phyloP scores from a whole-genome alignment of 257 asterid genomes.

The Thymus mandschuricus region DNA sequence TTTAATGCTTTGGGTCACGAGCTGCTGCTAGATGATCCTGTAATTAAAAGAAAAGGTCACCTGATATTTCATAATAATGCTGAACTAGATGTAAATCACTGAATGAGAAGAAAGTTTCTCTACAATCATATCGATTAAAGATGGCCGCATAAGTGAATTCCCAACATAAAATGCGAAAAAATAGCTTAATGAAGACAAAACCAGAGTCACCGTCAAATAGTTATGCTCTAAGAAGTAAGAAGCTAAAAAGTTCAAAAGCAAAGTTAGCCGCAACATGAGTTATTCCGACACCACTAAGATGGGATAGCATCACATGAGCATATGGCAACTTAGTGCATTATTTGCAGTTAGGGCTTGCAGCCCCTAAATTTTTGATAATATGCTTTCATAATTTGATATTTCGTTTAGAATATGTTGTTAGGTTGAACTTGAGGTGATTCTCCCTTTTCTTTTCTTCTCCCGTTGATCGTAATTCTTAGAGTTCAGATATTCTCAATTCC shows the following conservation, averaged over 20 bases:
- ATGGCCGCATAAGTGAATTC: background rate
- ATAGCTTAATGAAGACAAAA: conserved; percentile 17
- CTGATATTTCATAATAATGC: conserved; percentile 1
- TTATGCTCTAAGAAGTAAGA: conserved; percentile 28
- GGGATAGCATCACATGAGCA: conserved; percentile 8
- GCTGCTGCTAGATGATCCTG: conserved; percentile 97
- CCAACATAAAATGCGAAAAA: conserved; percentile 5
- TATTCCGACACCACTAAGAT: conserved; percentile 7
- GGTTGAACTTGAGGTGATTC: too few species aligned
- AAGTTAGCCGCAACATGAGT: background rate
- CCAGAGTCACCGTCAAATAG: background rate
- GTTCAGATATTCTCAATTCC: too few species aligned
- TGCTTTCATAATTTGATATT: too few species aligned
- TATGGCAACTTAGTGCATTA: conserved; percentile 4
- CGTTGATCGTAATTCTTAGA: too few species aligned
- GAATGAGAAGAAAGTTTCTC: background rate
- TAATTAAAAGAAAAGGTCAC: conserved; percentile 31
- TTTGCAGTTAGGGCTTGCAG: background rate
- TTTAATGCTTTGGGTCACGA: conserved; percentile 76
- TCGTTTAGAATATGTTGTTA: too few species aligned
- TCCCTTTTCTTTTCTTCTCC: too few species aligned
- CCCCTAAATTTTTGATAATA: too few species aligned
- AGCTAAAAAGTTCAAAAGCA: conserved; percentile 4
- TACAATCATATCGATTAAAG: conserved; percentile 2
- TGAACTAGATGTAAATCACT: conserved; percentile 7